phyloP scores from a whole-genome alignment of 2,329 filamentous ascomycete species.

The Mycocentrospora acerina region DNA sequence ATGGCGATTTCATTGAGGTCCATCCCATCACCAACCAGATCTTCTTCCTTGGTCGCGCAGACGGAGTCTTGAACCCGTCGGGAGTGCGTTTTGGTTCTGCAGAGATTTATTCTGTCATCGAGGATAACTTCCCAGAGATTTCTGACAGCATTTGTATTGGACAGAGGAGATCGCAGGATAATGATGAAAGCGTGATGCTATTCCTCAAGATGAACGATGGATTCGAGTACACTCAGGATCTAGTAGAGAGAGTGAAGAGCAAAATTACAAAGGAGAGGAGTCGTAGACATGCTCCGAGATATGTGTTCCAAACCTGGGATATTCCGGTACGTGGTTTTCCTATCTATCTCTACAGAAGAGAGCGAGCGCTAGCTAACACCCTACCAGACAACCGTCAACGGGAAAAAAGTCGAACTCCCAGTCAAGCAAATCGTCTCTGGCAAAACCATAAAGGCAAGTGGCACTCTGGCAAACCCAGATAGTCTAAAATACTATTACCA shows the following conservation, averaged over 20 bases:
- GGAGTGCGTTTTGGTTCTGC: conserved; percentile 78
- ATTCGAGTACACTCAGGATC: conserved; percentile 18
- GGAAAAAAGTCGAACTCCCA: conserved; percentile 82
- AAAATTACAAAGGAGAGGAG: conserved; percentile 68
- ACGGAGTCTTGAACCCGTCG: conserved; percentile 78
- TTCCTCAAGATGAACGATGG: conserved; percentile 64
- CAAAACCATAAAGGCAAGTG: conserved; percentile 70
- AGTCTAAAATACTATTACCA: conserved; percentile 77
- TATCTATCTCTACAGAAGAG: neutral
- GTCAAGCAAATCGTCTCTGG: conserved; percentile 84
- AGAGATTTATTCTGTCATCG: conserved; percentile 76
- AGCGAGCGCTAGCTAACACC: conserved; percentile 1
- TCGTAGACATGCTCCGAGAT: conserved; percentile 74
- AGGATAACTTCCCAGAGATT: conserved; percentile 65
- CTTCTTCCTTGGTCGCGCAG: conserved; percentile 68
- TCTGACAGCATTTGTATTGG: conserved; percentile 79
- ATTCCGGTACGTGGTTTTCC: conserved; percentile 65
- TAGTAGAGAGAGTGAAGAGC: conserved; percentile 59
- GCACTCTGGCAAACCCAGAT: conserved; percentile 74
- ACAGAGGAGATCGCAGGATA: conserved; percentile 64
- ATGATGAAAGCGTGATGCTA: conserved; percentile 60
- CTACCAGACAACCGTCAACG: conserved; percentile 72
- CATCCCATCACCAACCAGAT: conserved; percentile 68
- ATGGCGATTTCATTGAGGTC: conserved; percentile 75
- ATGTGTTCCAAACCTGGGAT: conserved; percentile 76